Base-by-base conservation (phyloP, 1,284 basidiomycete species). In the Boletus holoroseus region DNA sequence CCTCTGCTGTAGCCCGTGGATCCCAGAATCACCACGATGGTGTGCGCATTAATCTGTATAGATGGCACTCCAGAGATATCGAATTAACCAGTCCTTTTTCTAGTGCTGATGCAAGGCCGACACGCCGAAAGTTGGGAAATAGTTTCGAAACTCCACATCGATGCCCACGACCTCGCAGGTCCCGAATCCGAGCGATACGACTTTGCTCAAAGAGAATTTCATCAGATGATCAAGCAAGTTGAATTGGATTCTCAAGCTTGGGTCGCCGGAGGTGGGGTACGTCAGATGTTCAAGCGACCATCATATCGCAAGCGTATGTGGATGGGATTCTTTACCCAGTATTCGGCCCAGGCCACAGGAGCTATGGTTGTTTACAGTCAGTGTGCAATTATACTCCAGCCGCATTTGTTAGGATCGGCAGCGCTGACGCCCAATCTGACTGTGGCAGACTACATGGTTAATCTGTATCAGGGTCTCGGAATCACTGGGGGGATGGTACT, bases 321-420 rank as follows among this genome's bases (percentile, higher is more conserved):
- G 32, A 57, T 56, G 44, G 55, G 55, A 35, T 56, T 57, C 22
- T 54, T 57, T 46, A 57, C 50, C 16, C 55, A 56, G 22, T 49
- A 54, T 54, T 7, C 51, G 15, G 51, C 55, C 7, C 56, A 57
- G 34, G 51, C 45, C 13, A 57, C 56, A 13, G 55, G 56, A 18
- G 52, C 46, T 5, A 56, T 56, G 56, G 55, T 54, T 27, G 51
- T 56, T 24, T 55, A 54, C 34, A 54, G 55, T 56, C 30, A 27
- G 28, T 56, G 11, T 28, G 1, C 34, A 32, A 22, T 38, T 22
- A n/a, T 39, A 20, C 11, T 40, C 16, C 2, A 12, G 39, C 12
- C 24, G 5, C 24, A 4, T 6, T 7, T n/a, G 16, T 16, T 11
- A 16, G 7, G 5, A 4, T 24, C 11, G 3, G 20, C 15, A 24